These are phyloP conservation scores for Macrotyloma uniflorum DNA, from an alignment of 306 rosid genomes.

Conservation along the genomic window DNA sequence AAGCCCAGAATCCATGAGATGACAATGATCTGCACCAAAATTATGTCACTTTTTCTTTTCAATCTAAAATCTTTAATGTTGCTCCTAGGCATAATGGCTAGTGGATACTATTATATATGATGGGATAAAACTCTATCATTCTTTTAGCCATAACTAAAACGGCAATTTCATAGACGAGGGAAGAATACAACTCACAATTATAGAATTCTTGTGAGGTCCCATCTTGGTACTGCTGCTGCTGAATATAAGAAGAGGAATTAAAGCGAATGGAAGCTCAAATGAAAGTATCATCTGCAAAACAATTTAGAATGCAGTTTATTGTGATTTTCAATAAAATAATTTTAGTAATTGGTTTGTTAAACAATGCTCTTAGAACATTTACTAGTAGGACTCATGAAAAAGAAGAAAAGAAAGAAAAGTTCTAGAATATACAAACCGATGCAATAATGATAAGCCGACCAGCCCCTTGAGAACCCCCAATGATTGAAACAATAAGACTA, in stretches of 20 bases:
- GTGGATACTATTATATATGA: neutral
- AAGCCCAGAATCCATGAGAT: slow-evolving; percentile 74
- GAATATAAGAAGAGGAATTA: slow-evolving; percentile 88
- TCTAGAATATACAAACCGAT: slow-evolving; percentile 55
- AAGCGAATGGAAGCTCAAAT: slow-evolving; percentile 88
- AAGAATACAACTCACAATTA: slow-evolving; percentile 37
- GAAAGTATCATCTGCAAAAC: slow-evolving; percentile 85
- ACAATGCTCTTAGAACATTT: neutral
- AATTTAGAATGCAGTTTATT: too few species aligned
- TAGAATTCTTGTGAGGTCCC: slow-evolving; percentile 91
- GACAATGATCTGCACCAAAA: slow-evolving; percentile 57
- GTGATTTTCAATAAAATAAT: neutral
- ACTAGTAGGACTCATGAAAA: neutral
- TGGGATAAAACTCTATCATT: neutral
- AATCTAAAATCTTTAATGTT: neutral
- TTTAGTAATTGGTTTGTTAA: too few species aligned
- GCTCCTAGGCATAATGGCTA: neutral
- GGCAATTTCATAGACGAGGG: neutral
- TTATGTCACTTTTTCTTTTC: slow-evolving; percentile 1
- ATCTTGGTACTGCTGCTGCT: slow-evolving; percentile 78
- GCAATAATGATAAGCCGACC: slow-evolving; percentile 63
- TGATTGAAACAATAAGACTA: slow-evolving; percentile 80
- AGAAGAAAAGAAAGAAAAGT: neutral
- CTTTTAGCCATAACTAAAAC: neutral
- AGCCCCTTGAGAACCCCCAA: slow-evolving; percentile 57